These are phyloP conservation scores for Globisporangium orthogonon DNA, from an alignment of 352 stramenopile genomes.

Conservation along the genomic window DNA sequence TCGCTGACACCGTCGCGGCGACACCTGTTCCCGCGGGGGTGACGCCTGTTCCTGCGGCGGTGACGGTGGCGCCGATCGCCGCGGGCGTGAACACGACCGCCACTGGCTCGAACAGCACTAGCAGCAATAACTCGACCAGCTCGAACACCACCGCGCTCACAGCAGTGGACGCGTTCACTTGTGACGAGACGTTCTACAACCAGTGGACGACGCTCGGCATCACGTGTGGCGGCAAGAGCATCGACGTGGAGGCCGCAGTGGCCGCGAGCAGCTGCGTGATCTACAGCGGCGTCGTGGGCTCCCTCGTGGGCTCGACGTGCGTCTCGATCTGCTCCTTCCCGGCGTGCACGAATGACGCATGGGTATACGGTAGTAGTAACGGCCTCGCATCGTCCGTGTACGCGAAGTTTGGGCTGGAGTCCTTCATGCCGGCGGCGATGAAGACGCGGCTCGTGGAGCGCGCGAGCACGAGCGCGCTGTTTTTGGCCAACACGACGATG, in stretches of 20 bases:
- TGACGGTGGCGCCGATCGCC: background rate
- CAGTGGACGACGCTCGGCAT: constrained; percentile 64
- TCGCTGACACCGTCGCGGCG: background rate
- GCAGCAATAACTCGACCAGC: constrained; percentile 8
- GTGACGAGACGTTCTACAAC: constrained; percentile 77
- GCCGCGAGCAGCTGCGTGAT: constrained; percentile 56
- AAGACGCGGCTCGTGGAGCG: constrained; percentile 29
- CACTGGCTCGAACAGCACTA: background rate
- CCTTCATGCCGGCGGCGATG: constrained; percentile 46
- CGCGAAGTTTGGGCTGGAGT: constrained; percentile 34
- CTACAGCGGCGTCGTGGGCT: constrained; percentile 60
- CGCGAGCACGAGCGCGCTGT: constrained; percentile 32
- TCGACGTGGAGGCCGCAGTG: constrained; percentile 52
- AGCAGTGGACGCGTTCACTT: constrained; percentile 38
- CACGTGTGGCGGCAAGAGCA: constrained; percentile 34
- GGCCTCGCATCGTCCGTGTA: constrained; percentile 69
- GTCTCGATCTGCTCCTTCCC: constrained; percentile 80
- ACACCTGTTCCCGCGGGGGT: background rate
- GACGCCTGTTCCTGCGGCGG: constrained; percentile 1
- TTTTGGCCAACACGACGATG: constrained; percentile 60
- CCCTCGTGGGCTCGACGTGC: constrained; percentile 44
- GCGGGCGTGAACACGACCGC: constrained; percentile 5
- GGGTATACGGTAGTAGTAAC: constrained; percentile 56
- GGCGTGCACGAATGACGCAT: constrained; percentile 43
- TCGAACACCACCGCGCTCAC: constrained; percentile 13